A percentile compares a stretch with the other conserved stretches of the same genome.
Evolutionary conservation across 352 stramenopile genomes (phyloP).

Genomic region (Globisporangium heterothallicum): DNA sequence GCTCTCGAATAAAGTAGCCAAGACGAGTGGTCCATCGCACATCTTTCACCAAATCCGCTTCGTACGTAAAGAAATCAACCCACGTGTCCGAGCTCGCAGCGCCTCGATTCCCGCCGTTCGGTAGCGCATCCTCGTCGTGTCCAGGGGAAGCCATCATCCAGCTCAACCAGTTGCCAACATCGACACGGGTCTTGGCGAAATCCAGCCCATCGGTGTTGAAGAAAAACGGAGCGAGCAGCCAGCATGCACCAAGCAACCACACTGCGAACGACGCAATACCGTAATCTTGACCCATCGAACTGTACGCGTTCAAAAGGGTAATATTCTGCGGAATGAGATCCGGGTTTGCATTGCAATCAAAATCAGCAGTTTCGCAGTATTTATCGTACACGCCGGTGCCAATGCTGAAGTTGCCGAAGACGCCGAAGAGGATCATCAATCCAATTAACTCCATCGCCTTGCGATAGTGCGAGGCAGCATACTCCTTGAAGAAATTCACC

Average conservation of each 20-base stretch:
- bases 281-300: conserved; percentile 84
- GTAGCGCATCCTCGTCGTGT: conserved; percentile 35
- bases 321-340: conserved; percentile 63
- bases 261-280: conserved; percentile 85
- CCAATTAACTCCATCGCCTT: conserved; percentile 77
- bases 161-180: conserved; percentile 74
- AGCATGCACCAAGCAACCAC: conserved; percentile 75
- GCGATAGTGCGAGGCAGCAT: conserved; percentile 76
- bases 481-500: conserved; percentile 86
- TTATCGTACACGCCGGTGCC: conserved; percentile 43
- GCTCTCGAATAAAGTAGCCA: conserved; percentile 66
- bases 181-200: conserved; percentile 79
- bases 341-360: conserved; percentile 44
- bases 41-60: conserved; percentile 54
- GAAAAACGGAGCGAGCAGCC: conserved; percentile 79
- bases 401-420: conserved; percentile 75
- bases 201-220: conserved; percentile 87
- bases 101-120: conserved; percentile 25
- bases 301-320: conserved; percentile 67
- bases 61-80: conserved; percentile 76
- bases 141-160: conserved; percentile 75
- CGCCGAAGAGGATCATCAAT: conserved; percentile 79
- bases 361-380: conserved; percentile 48
- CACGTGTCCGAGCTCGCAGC: conserved; percentile 54
- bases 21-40: conserved; percentile 63